Evolutionary conservation across 208 protist species (phyloP).

Genomic region (Histomonas meleagridis): DNA sequence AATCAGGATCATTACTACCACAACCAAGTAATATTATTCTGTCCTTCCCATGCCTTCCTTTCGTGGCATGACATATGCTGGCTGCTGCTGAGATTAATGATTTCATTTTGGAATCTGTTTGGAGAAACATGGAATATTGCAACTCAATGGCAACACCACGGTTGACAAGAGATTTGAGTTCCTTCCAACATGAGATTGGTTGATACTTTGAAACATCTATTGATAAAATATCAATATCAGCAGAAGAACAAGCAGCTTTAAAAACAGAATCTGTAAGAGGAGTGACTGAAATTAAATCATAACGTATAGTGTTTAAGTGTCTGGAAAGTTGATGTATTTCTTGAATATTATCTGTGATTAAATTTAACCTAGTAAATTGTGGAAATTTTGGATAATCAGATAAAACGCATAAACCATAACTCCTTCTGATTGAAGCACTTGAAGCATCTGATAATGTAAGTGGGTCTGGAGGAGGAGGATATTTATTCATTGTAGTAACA

Average conservation of each 20-base stretch:
- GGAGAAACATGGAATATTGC: not conserved
- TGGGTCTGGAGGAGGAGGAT: slow-evolving; percentile 19
- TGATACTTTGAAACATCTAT: not conserved
- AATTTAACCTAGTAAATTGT: slow-evolving; percentile 28
- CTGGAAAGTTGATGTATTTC: not conserved
- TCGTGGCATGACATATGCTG: not conserved
- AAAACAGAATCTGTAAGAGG: not conserved
- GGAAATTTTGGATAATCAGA: not conserved
- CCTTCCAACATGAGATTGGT: not conserved
- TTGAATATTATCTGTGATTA: not conserved
- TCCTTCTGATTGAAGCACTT: not conserved
- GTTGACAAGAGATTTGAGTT: not conserved
- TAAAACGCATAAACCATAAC: not conserved
- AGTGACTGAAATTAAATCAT: not conserved
- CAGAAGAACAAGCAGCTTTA: not conserved
- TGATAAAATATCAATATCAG: slow-evolving; percentile 7
- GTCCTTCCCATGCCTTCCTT: not conserved
- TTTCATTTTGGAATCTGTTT: not conserved
- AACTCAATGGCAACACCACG: not conserved
- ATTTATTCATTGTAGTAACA: slow-evolving; percentile 2
- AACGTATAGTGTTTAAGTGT: not conserved
- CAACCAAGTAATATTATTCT: not conserved
- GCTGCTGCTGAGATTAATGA: not conserved
- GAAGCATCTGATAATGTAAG: not conserved
- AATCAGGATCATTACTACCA: not conserved